Base-by-base conservation (phyloP, 1,139 yeast genomes). In the Blastobotrys elegans region DNA sequence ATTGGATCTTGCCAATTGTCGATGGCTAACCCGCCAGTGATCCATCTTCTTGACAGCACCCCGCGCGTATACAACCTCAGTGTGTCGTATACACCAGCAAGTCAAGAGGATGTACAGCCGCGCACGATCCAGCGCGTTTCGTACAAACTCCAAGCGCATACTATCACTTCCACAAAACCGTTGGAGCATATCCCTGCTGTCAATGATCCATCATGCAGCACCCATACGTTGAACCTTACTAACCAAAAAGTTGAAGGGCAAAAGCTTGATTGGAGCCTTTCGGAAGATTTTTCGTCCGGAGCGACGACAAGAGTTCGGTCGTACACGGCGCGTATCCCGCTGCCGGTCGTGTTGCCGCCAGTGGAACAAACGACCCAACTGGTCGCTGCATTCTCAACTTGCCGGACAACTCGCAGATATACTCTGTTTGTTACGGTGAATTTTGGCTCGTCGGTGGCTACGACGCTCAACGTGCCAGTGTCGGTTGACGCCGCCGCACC, bases 301-400 rank as follows among this genome's bases (percentile, higher is more conserved):
- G 10, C 20, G 1, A 13, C 40, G 4, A 32, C 20, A 8, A n/a
- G 2, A 3, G 3, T 31, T 2, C 21, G 22, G 29, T 2, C 27
- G 6, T 42, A 4, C 27, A 14, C 34, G 2, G 32, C 48, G 13
- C 24, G 13, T 6, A 10, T 46, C 7, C 41, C 21, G 24, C 33
- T 46, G 2, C 39, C 48, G 11, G 16, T 46, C 31, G 45, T 35
- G 1, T 30, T 46, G 8, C 48, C 48, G 5, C 14, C 26, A 29
- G 10, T 22, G 13, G 17, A 34, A 21, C 17, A 34, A 2, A 26
- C 22, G 3, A 13, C 17, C 5, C 43, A 32, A 24, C 17, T 46
- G 22, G 35, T 40, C 11, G 37, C 44, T 2, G 38, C 21, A 24
- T 46, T 46, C 18, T 36, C 48, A 7, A 46, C 48, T 3, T 46